phyloP scores from a whole-genome alignment of 2,329 filamentous ascomycete genomes.

The Ceratocystis ficicola region DNA sequence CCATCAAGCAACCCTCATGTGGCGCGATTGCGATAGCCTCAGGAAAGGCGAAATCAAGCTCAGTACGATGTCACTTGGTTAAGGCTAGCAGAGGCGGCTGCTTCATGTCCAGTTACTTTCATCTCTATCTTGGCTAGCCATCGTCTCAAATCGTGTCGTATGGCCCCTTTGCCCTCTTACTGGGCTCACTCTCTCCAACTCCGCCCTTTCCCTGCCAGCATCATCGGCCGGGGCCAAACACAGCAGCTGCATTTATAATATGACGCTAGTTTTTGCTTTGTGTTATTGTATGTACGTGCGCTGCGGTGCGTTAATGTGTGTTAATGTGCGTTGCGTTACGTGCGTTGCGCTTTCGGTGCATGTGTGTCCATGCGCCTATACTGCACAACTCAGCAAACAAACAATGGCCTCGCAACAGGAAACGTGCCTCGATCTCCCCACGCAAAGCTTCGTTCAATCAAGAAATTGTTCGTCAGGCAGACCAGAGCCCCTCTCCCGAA shows the following conservation, averaged over 20 bases:
- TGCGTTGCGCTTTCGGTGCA: slow-evolving; percentile 1
- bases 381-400: neutral
- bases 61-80: neutral
- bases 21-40: neutral
- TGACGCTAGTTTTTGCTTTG: neutral
- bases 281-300: neutral
- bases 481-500: neutral
- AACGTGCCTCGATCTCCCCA: neutral
- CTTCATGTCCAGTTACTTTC: neutral
- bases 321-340: neutral
- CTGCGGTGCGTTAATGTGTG: neutral
- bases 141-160: slow-evolving; percentile 1
- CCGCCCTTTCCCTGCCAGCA: neutral
- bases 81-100: neutral
- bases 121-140: neutral
- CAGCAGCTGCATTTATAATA: neutral
- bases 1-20: neutral
- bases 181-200: neutral
- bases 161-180: neutral
- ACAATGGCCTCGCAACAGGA: neutral
- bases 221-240: neutral
- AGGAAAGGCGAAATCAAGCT: neutral
- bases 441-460: neutral
- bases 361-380: neutral
- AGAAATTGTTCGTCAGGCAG: neutral